Evolutionary conservation across 2,329 filamentous ascomycete species (phyloP), one percentile per base, ranked within the genome.

Genomic region (Pseudocercospora crystallina): DNA sequence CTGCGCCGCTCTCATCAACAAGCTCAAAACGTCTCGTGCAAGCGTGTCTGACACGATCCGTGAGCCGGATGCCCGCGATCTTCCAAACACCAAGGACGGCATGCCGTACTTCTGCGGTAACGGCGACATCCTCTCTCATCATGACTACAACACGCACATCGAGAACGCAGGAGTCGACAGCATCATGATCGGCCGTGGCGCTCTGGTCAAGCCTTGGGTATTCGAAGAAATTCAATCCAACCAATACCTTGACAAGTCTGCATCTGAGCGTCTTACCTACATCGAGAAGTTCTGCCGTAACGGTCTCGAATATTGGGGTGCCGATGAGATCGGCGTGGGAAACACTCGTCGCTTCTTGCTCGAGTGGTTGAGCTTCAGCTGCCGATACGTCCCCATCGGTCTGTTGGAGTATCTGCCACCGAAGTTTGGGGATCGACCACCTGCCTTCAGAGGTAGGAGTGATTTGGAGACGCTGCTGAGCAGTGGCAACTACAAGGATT

Each of bases 121-220:
- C 69, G 94, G 94, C 41, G 94, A 99, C 73, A 94, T 91, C 71
- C 96, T 89, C 74, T 96, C 90, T 4, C 90, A 97, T 69, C 74
- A 85, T 30, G 90, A 97, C 68, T 97, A 97, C 74, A 84, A 84
- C 57, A 76, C 84, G 50, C 85, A 94, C 64, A 77, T 97, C 34
- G 79, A 86, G 41, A 81, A 92, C 52, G 81, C 89, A 32, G 82
- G 83, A 40, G 90, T 97, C 39, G 92, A 97, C 73, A 84, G 84
- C n/a, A 88, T 96, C 67, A 97, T 99, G 94, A 84, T 97, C 54
- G 94, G 86, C n/a, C 88, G 94, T 54, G 94, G 94, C 49, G 94
- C 94, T 8, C 80, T 99, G 51, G 89, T 97, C 73, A 99, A 99
- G 74, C 94, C 94, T 1, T 99, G 94, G 94, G 78, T 99, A 56